Conservation (phyloP, 768 basidiomycete species). For the Cubamyces lactineus region DNA sequence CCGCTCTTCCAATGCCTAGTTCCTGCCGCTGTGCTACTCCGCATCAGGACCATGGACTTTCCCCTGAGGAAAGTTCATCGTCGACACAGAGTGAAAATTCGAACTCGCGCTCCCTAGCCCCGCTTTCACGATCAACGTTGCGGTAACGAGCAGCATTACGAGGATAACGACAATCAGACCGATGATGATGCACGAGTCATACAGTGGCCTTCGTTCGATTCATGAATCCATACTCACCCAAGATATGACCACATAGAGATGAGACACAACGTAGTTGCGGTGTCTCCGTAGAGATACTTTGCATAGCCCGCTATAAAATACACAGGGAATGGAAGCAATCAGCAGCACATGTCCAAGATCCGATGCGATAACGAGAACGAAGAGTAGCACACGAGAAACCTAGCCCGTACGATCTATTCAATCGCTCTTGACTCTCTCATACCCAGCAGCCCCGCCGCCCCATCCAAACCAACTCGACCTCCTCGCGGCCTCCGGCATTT, state of each 20-base stretch:
- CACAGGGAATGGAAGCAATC: no score
- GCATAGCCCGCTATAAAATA: no score
- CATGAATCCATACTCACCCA: no score
- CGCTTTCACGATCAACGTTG: neutral
- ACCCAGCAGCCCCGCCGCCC: constrained; percentile 42
- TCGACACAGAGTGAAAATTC: neutral
- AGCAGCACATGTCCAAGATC: no score
- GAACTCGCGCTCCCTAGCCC: neutral
- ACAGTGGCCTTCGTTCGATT: no score
- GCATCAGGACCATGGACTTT: neutral
- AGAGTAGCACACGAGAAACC: no score
- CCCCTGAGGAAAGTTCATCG: neutral
- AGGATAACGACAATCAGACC: constrained; percentile 14
- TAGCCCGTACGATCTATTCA: constrained; percentile 2
- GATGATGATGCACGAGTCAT: constrained; percentile 18
- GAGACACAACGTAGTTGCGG: no score
- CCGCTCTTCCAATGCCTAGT: no score
- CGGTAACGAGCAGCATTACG: constrained; percentile 5
- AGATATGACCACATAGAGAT: no score
- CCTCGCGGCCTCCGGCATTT: constrained; percentile 33
- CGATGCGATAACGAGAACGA: no score
- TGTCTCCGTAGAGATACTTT: no score
- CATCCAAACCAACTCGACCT: constrained; percentile 60
- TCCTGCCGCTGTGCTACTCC: neutral
- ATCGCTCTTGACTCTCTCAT: constrained; percentile 59